Evolutionary conservation across 2,329 filamentous ascomycete species (phyloP).

Genomic region (Hypocreales sp.): DNA sequence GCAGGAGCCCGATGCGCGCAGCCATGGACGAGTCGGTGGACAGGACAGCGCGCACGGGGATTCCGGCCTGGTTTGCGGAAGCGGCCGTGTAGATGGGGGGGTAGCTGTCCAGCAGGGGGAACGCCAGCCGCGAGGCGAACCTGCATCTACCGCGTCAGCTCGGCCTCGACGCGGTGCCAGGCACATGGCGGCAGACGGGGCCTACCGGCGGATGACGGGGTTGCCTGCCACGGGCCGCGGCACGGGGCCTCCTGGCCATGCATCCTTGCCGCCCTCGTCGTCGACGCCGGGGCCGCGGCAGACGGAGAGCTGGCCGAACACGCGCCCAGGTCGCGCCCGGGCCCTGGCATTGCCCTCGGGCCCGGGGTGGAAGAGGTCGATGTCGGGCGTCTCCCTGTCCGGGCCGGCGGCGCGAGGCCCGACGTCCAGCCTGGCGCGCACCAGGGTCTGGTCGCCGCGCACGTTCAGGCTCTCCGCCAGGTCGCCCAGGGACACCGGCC

Average conservation of each 20-base stretch:
- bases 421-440: conserved; percentile 55
- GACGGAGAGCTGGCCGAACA: conserved; percentile 14
- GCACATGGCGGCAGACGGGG: not conserved
- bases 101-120: conserved; percentile 67
- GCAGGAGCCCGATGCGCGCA: conserved; percentile 48
- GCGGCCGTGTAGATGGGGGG: conserved; percentile 52
- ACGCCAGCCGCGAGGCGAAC: conserved; percentile 3
- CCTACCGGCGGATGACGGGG: conserved; percentile 12
- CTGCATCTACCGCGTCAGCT: too few species aligned
- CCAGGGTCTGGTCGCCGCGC: conserved; percentile 67
- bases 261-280: conserved; percentile 1
- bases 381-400: conserved; percentile 13
- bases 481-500: conserved; percentile 37
- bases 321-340: conserved; percentile 6
- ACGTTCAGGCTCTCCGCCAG: conserved; percentile 54
- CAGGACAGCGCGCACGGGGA: conserved; percentile 40
- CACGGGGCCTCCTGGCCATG: conserved; percentile 3
- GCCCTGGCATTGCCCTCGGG: conserved; percentile 2
- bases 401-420: conserved; percentile 14
- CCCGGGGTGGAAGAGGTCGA: conserved; percentile 16
- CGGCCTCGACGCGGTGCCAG: too few species aligned
- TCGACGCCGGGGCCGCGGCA: conserved; percentile 7
- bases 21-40: conserved; percentile 65
- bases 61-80: conserved; percentile 13
- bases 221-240: conserved; percentile 11